Evolutionary conservation across 2,329 filamentous ascomycete species (phyloP), one percentile per base, ranked within the genome.

Genomic region (Fusarium odoratissimum): DNA sequence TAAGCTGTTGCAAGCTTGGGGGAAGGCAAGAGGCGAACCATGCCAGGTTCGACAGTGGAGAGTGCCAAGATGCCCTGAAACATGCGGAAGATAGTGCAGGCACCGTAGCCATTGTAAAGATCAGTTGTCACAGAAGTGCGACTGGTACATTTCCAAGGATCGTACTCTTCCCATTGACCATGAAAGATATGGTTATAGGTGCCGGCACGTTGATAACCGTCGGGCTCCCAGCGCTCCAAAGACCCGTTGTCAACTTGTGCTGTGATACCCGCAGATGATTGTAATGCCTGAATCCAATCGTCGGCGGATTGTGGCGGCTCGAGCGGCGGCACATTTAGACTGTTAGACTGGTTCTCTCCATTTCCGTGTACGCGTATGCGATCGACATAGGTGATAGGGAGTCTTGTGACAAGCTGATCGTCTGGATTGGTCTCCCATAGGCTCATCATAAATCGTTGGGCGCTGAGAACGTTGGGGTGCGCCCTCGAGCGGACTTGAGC

Each of bases 1-100:
- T 96, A 96, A 5, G 93, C 91, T 0, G 93, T 95, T 21, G 92
- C 91, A 60, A 92, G 88, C 59, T 87, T 86, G 0, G 93, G 93
- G 70, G 93, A 94, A 3, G 95, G 91, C 23, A 91, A 86, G 19
- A 96, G 83, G 0, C 91, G 93, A 11, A 93, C 91, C 80, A 94
- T 91, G 25, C 88, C 89, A 0, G 92, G 91, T 2, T 88, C 89
- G 41, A 88, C 86, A 19, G 84, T 84, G 17, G 86, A 88, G 46
- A 89, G 82, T 7, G 87, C 87, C 10, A 89, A 80, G 52, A 89
- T 85, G 59, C 87, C 88, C 76, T 89, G 87, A 79, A 88, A 89
- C 84, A 89, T 87, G 75, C 87, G 86, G 78, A 89, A 88, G 79
- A 89, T 88, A 71, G 85, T 87, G 76, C 87, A 89, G 5, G 86